Conservation (phyloP, 805 yeast genomes). For the Ogataea degrootiae region DNA sequence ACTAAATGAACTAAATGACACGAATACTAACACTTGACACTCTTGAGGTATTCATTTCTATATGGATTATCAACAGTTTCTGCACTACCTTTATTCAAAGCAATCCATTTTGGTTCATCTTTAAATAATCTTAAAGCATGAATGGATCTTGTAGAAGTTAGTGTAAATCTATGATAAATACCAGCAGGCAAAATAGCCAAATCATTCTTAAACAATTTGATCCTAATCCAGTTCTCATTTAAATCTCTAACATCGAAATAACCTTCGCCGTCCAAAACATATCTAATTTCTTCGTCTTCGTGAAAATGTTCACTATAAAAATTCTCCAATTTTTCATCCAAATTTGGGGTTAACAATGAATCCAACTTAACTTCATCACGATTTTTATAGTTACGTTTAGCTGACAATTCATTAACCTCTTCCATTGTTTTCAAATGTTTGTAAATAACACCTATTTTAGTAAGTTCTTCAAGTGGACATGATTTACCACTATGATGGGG, state of each 20-base stretch:
- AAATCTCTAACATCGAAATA: slow-evolving; percentile 80
- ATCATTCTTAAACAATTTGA: slow-evolving; percentile 60
- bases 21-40: slow-evolving; percentile 13
- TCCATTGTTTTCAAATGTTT: slow-evolving; percentile 44
- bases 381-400: slow-evolving; percentile 69
- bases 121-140: slow-evolving; percentile 80
- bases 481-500: slow-evolving; percentile 67
- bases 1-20: not conserved
- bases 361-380: slow-evolving; percentile 67
- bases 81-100: slow-evolving; percentile 49
- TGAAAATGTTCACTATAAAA: slow-evolving; percentile 87
- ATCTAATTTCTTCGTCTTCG: slow-evolving; percentile 95
- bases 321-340: slow-evolving; percentile 57
- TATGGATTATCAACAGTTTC: slow-evolving; percentile 40
- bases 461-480: slow-evolving; percentile 48
- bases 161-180: slow-evolving; percentile 88
- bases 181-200: slow-evolving; percentile 82
- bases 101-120: slow-evolving; percentile 96
- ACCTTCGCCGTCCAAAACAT: slow-evolving; percentile 84
- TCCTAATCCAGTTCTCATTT: slow-evolving; percentile 67
- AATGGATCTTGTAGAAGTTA: slow-evolving; percentile 57
- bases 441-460: slow-evolving; percentile 65
- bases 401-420: slow-evolving; percentile 63
- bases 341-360: slow-evolving; percentile 55
- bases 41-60: slow-evolving; percentile 42